phyloP scores from a whole-genome alignment of 495 filamentous ascomycete species.

The Sordaria brevicollis region DNA sequence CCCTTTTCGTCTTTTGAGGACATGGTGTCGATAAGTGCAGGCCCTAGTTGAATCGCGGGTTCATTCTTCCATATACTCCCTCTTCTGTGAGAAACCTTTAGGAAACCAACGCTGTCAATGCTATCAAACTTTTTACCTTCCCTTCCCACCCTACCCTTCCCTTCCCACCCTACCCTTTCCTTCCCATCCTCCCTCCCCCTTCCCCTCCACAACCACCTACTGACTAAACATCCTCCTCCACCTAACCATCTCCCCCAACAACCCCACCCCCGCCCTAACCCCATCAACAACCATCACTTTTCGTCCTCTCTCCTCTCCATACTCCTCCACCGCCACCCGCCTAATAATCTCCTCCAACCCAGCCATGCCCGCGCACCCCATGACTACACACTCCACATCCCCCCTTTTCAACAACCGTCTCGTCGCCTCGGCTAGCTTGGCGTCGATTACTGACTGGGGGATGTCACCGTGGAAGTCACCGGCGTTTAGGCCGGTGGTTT shows the following conservation, averaged over 20 bases:
- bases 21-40: too few species aligned
- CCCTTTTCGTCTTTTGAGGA: neutral
- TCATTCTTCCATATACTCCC: too few species aligned
- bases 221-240: slow-evolving; percentile 23
- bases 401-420: slow-evolving; percentile 48
- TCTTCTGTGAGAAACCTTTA: too few species aligned
- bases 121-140: too few species aligned
- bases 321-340: slow-evolving; percentile 51
- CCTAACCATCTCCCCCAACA: slow-evolving; percentile 49
- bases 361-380: slow-evolving; percentile 87
- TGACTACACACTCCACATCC: slow-evolving; percentile 53
- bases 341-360: slow-evolving; percentile 76
- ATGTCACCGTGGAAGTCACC: slow-evolving; percentile 65
- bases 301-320: slow-evolving; percentile 49
- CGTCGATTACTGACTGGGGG: slow-evolving; percentile 49
- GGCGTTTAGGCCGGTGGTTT: slow-evolving; percentile 76
- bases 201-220: neutral
- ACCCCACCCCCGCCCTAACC: slow-evolving; percentile 63
- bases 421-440: slow-evolving; percentile 59
- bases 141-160: too few species aligned
- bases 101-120: too few species aligned
- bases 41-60: too few species aligned
- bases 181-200: neutral
- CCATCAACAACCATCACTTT: slow-evolving; percentile 72
- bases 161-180: neutral